Base-by-base conservation (phyloP, 208 protist genomes). In the Polymyxa betae region DNA sequence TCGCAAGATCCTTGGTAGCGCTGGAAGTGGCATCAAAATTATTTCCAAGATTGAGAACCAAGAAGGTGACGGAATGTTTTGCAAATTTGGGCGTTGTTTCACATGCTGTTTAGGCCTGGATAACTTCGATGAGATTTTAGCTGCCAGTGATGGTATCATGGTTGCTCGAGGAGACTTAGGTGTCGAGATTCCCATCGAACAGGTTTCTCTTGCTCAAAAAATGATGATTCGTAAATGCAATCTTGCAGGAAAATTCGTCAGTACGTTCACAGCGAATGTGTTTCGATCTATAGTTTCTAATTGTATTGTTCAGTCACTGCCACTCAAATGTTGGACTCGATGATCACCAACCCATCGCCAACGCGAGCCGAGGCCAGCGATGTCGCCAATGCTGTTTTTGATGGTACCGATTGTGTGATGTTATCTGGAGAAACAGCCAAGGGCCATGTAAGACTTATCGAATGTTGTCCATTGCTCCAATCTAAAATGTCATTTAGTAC, bases 21-120 rank as follows among this genome's bases (percentile, higher is more conserved):
- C 95, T 45, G 92, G 40, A n/a, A 94, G 95, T 82, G 94, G 97
- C 78, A 95, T 97, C 90, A 91, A 94, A 35, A 98, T 99, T 93
- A 99, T 99, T 92, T 95, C 95, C 91, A 99, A 99, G 95, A 99
- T 99, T 92, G 98, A 99, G 95, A 99, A 99, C 92, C 96, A 98
- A 92, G 96, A 99, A 43, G 72, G 72, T 82, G 40, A 20, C 35
- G 16, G 5, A 38, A 5, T 35, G 16, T 12, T 35, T 45, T 40
- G 5, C 12, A 82, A 5, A n/a, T 82, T 16, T 5, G 10, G 35
- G 5, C 12, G 5, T 45, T n/a, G 5, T 82, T 5, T n/a, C 16
- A 5, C 5, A 35, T 82, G 16, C 5, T 20, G n/a, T 82, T 82
- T 82, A 94, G 98, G 95, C 64, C 94, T 98, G 38, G 95, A 98